Evolutionary conservation across 352 stramenopile genomes (phyloP).

Genomic region (Globisporangium cederbergense): DNA sequence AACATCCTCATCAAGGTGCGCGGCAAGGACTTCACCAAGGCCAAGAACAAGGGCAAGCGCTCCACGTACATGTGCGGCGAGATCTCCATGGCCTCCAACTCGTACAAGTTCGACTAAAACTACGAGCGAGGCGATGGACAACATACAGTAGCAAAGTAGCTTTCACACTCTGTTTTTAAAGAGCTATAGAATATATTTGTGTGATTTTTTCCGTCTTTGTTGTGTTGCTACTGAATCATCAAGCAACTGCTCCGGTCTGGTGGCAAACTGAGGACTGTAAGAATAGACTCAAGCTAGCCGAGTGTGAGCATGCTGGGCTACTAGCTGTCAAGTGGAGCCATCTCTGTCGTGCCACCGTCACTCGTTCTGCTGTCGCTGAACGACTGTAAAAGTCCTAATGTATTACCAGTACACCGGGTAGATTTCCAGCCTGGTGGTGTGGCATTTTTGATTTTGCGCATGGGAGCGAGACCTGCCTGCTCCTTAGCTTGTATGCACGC

Average conservation of each 20-base stretch:
- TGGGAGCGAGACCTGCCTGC: too few relatives aligned
- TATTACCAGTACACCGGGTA: too few relatives aligned
- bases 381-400: too few relatives aligned
- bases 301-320: conserved; percentile 37
- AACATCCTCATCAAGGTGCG: conserved; percentile 97
- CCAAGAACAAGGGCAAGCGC: conserved; percentile 99
- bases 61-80: conserved; percentile 93
- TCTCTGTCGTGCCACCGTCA: not conserved
- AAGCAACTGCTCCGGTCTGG: conserved; percentile 13
- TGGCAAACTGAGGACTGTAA: conserved; percentile 17
- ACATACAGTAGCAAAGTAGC: not conserved
- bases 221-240: not conserved
- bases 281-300: conserved; percentile 24
- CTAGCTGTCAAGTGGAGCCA: conserved; percentile 34
- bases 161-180: conserved; percentile 7
- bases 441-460: too few relatives aligned
- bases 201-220: not conserved
- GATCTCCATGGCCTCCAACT: conserved; percentile 93
- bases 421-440: too few relatives aligned
- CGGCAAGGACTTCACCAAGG: conserved; percentile 99
- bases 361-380: too few relatives aligned
- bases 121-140: too few relatives aligned
- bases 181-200: conserved; percentile 23
- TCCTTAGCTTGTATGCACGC: too few relatives aligned
- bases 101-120: conserved; percentile 88